phyloP scores from a whole-genome alignment of 1,284 basidiomycete genomes.

The Cutaneotrichosporon sp. region DNA sequence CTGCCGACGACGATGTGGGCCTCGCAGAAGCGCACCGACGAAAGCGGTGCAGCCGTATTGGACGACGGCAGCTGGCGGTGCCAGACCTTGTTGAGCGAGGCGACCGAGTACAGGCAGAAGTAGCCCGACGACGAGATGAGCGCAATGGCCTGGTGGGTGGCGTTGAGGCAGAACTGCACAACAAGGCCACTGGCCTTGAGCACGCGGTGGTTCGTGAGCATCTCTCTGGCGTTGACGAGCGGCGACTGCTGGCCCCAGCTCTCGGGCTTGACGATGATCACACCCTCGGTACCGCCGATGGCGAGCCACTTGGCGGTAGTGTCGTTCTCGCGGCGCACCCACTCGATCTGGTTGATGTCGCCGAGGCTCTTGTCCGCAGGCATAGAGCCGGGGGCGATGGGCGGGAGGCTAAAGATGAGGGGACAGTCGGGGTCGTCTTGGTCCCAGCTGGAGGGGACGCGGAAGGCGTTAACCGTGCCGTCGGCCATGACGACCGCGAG shows the following conservation, averaged over 20 bases:
- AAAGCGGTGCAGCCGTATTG: slow-evolving; percentile 18
- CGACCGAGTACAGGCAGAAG: slow-evolving; percentile 40
- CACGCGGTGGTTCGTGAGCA: slow-evolving; percentile 26
- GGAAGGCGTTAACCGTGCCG: slow-evolving; percentile 33
- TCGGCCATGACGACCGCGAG: slow-evolving; percentile 39
- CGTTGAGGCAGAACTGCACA: slow-evolving; percentile 45
- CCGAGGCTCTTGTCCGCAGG: slow-evolving; percentile 26
- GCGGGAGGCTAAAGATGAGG: slow-evolving; percentile 25
- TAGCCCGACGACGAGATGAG: slow-evolving; percentile 35
- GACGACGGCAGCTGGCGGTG: slow-evolving; percentile 39
- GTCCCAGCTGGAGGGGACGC: slow-evolving; percentile 34
- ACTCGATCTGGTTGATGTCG: slow-evolving; percentile 34
- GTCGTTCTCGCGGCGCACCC: slow-evolving; percentile 34
- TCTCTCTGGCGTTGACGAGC: slow-evolving; percentile 15
- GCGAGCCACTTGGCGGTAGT: slow-evolving; percentile 28
- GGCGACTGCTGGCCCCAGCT: slow-evolving; percentile 13
- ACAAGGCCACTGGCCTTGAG: slow-evolving; percentile 39
- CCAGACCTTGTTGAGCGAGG: slow-evolving; percentile 41
- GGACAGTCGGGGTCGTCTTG: slow-evolving; percentile 34
- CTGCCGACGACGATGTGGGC: slow-evolving; percentile 45
- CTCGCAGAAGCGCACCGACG: slow-evolving; percentile 44
- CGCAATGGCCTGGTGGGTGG: slow-evolving; percentile 42
- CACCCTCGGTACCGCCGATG: slow-evolving; percentile 41
- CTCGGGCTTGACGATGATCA: slow-evolving; percentile 32
- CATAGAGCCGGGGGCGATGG: slow-evolving; percentile 6